A percentile compares a stretch with the other conserved stretches of the same genome.
These are phyloP conservation scores for Populus ilicifolia DNA, from an alignment of 345 rosid genomes.

Conservation along the genomic window DNA sequence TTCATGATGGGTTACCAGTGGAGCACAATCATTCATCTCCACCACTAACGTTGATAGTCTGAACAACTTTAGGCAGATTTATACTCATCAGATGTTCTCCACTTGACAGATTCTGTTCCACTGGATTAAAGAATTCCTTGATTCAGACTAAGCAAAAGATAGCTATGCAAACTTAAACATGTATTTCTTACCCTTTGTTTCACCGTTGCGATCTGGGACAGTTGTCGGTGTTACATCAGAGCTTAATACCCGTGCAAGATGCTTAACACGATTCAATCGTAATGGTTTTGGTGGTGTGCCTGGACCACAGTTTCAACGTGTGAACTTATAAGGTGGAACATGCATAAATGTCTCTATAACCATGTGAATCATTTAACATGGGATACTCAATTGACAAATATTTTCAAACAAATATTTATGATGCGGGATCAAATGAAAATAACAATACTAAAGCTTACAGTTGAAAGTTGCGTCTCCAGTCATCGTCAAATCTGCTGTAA, in stretches of 20 bases:
- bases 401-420: not conserved
- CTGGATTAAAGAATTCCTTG: not conserved
- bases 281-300: slow-evolving; percentile 54
- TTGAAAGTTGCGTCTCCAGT: slow-evolving; percentile 30
- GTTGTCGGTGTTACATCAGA: slow-evolving; percentile 29
- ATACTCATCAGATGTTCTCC: not conserved
- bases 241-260: slow-evolving; percentile 52
- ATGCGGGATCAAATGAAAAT: not conserved
- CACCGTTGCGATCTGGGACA: slow-evolving; percentile 21
- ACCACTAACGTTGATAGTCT: not conserved
- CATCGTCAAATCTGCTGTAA: slow-evolving; percentile 26
- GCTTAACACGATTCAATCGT: slow-evolving; percentile 66
- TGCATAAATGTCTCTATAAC: not conserved
- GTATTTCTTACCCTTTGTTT: slow-evolving; percentile 40
- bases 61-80: not conserved
- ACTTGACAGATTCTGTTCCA: slow-evolving; percentile 6
- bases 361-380: not conserved
- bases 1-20: not conserved
- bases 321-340: not conserved
- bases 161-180: not conserved
- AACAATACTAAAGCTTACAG: slow-evolving; percentile 41
- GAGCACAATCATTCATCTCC: not conserved
- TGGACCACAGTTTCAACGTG: slow-evolving; percentile 23
- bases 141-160: not conserved
- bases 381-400: not conserved